Evolutionary conservation across 345 rosid genomes (phyloP).

Genomic region (Bretschneidera sinensis): DNA sequence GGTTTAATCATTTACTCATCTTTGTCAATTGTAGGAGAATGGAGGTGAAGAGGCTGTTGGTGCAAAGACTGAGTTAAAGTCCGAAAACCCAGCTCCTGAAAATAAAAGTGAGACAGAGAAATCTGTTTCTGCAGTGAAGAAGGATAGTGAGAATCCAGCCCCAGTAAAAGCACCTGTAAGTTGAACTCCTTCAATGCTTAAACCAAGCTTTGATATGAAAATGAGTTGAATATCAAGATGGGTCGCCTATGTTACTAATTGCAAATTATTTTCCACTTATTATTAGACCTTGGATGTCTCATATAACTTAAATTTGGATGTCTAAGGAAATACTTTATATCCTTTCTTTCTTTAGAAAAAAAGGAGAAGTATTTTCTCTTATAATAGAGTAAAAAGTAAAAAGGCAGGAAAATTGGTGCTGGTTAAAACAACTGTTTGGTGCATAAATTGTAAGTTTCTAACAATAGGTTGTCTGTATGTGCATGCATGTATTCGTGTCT

Average conservation of each 20-base stretch:
- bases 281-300: too few relatives aligned
- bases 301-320: neutral
- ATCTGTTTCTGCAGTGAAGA: conserved; percentile 55
- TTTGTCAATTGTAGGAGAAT: conserved; percentile 25
- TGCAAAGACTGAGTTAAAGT: conserved; percentile 58
- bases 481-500: too few relatives aligned
- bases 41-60: conserved; percentile 42
- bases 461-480: too few relatives aligned
- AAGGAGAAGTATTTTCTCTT: too few relatives aligned
- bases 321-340: neutral
- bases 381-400: too few relatives aligned
- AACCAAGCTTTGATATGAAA: conserved; percentile 4
- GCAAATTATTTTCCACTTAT: too few relatives aligned
- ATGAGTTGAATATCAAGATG: too few relatives aligned
- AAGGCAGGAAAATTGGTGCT: too few relatives aligned
- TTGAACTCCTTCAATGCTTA: conserved; percentile 9
- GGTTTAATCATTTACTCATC: neutral
- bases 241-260: too few relatives aligned
- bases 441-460: too few relatives aligned
- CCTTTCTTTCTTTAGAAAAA: neutral
- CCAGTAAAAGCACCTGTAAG: conserved; percentile 65
- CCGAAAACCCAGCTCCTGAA: conserved; percentile 42
- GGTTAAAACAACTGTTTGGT: too few relatives aligned
- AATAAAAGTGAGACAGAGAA: conserved; percentile 58
- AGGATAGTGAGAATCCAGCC: conserved; percentile 57